Percentiles rank a stretch among this genome's conserved stretches.
Conservation (phyloP, 805 yeast species). For the Naumovozyma castellii region DNA sequence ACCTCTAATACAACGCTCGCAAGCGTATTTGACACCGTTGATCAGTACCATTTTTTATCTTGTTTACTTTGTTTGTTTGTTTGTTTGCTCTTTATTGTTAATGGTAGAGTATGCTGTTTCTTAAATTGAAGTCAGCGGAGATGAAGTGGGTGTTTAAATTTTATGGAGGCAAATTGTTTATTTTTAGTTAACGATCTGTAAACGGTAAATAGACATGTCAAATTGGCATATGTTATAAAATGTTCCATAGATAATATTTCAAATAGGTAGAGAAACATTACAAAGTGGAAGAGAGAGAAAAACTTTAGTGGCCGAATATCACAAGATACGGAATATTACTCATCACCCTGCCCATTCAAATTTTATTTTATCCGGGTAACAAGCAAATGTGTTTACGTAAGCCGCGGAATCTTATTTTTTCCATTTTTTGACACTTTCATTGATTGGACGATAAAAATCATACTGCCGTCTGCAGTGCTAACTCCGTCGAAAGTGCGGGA, state of each 20-base stretch:
- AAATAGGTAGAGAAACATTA: too few relatives aligned
- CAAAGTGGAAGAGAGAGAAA: neutral
- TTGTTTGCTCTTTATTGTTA: neutral
- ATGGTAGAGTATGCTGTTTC: neutral
- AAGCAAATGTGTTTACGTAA: too few relatives aligned
- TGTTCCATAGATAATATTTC: neutral
- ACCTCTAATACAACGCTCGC: constrained; percentile 92
- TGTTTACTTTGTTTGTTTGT: neutral
- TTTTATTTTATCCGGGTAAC: neutral
- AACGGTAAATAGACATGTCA: too few relatives aligned
- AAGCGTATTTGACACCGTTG: constrained; percentile 90
- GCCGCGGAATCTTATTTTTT: too few relatives aligned
- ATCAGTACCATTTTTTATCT: constrained; percentile 61
- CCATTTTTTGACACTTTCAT: too few relatives aligned
- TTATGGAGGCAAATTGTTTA: neutral
- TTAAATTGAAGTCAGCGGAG: too few relatives aligned
- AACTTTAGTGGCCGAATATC: neutral
- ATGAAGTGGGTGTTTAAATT: neutral
- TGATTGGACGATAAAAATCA: too few relatives aligned
- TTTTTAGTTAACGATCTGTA: too few relatives aligned
- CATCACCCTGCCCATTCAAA: neutral
- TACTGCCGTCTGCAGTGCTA: too few relatives aligned
- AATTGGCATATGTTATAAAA: neutral
- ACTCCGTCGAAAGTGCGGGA: too few relatives aligned
- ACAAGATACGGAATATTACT: neutral